Percentiles rank a stretch among this genome's conserved stretches.
These are phyloP conservation scores for Phaeotremella skinneri DNA, from an alignment of 768 basidiomycete genomes.

Conservation along the genomic window DNA sequence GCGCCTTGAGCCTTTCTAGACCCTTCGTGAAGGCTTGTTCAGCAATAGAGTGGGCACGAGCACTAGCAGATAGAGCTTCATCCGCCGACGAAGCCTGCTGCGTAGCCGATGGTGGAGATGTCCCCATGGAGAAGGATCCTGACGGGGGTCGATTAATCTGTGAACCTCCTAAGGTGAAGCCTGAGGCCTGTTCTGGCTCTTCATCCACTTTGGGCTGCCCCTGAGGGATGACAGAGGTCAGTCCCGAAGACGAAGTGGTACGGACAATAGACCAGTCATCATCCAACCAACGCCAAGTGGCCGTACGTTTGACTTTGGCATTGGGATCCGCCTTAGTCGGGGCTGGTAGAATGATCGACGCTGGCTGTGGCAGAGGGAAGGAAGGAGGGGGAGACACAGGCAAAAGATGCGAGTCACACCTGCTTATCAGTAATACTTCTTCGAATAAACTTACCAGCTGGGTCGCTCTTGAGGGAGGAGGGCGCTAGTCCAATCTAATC, in stretches of 20 bases:
- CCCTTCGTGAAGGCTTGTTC: slow-evolving; percentile 53
- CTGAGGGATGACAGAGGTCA: slow-evolving; percentile 58
- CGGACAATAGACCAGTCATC: slow-evolving; percentile 79
- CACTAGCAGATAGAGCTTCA: slow-evolving; percentile 14
- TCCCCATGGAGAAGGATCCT: slow-evolving; percentile 15
- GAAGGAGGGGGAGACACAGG: slow-evolving; percentile 67
- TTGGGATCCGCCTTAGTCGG: slow-evolving; percentile 40
- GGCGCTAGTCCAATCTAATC: slow-evolving; percentile 91
- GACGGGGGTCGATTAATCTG: slow-evolving; percentile 21
- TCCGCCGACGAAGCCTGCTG: neutral
- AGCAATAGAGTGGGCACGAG: slow-evolving; percentile 41
- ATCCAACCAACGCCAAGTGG: slow-evolving; percentile 86
- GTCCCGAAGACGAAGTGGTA: neutral
- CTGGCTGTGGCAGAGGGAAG: slow-evolving; percentile 63
- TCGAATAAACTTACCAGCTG: slow-evolving; percentile 67
- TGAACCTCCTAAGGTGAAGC: slow-evolving; percentile 57
- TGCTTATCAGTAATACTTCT: slow-evolving; percentile 17
- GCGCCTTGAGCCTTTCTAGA: slow-evolving; percentile 49
- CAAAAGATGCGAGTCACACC: slow-evolving; percentile 64
- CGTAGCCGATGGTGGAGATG: slow-evolving; percentile 16
- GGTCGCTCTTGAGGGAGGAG: slow-evolving; percentile 85
- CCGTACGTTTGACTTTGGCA: slow-evolving; percentile 64
- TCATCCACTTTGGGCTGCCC: slow-evolving; percentile 60
- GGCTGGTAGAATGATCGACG: slow-evolving; percentile 51
- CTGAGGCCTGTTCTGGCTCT: slow-evolving; percentile 43